Evolutionary conservation across 257 asterid species (phyloP), one percentile per base, ranked within the genome.

Genomic region (Cinchona pubescens): DNA sequence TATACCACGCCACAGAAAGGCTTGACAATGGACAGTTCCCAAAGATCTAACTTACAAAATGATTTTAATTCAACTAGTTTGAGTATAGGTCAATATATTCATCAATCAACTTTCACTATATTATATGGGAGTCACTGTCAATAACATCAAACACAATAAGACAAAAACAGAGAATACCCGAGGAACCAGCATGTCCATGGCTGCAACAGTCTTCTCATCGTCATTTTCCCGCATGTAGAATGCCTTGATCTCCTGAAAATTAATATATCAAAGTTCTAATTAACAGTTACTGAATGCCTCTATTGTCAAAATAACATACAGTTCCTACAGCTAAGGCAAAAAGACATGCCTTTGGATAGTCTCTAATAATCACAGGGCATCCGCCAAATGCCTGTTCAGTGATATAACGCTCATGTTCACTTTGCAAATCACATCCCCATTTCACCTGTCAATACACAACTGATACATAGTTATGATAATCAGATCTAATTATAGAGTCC

Each of bases 181-280:
- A 76, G 99, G 99, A 87, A 95, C 99, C 89, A 95, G 81, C 98
- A 92, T 84, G 86, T 95, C 99, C 99, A 95, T 95, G 79, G 99
- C 99, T 71, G 99, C 98, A 27, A 95, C 99, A 23, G 99, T 95
- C 87, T 86, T 91, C 74, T 93, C 97, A 85, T 95, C 99, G 69
- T 95, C 96, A 81, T 95, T 95, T 83, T 89, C 83, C 72, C 98
- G 91, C 98, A 95, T 95, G 90, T 92, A 95, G 82, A 95, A 95
- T 80, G 98, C 97, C 83, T 92, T 92, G 80, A 95, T 95, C 43
- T 69, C 98, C 98, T 95, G 94, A 69, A 75, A 79, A 61, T 77
- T 77, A 46, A 55, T 75, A n/a, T 37, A 63, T 51, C 75, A 75
- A 78, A 75, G 25, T 65, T 60, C 78, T 74, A 77, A 59, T 34